These are phyloP conservation scores for Solanum chacoense DNA, from an alignment of 305 asterid genomes.

Conservation along the genomic window DNA sequence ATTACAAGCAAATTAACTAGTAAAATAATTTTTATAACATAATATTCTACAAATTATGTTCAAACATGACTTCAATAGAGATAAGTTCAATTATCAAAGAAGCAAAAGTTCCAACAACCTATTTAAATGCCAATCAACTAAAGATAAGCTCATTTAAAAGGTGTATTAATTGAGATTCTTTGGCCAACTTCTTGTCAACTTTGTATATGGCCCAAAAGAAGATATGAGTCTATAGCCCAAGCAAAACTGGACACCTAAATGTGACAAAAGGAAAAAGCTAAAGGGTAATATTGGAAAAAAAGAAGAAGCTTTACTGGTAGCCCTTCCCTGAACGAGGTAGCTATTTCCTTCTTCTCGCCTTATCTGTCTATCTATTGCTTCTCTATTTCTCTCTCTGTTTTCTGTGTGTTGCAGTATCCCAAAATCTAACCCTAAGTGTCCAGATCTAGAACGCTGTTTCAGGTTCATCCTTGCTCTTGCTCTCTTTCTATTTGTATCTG, in stretches of 20 bases:
- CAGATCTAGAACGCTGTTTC: background rate
- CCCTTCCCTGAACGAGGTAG: background rate
- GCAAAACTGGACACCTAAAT: background rate
- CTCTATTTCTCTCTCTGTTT: background rate
- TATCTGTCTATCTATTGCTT: background rate
- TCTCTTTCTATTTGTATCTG: background rate
- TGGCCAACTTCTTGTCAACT: background rate
- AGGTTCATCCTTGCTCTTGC: background rate
- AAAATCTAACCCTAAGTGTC: background rate
- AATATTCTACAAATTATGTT: no score
- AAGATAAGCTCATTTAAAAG: background rate
- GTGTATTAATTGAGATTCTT: background rate
- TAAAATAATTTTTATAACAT: no score
- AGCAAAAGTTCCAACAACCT: background rate
- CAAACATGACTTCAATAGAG: background rate
- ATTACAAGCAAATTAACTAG: no score
- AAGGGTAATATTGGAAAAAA: background rate
- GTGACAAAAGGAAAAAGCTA: background rate
- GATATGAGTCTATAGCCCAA: background rate
- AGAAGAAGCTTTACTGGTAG: background rate
- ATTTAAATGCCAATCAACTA: background rate
- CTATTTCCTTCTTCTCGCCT: background rate
- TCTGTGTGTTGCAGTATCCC: background rate
- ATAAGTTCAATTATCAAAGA: background rate
- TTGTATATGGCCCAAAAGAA: background rate